Evolutionary conservation across 352 stramenopile species (phyloP).

Genomic region (Phytophthora boehmeriae): DNA sequence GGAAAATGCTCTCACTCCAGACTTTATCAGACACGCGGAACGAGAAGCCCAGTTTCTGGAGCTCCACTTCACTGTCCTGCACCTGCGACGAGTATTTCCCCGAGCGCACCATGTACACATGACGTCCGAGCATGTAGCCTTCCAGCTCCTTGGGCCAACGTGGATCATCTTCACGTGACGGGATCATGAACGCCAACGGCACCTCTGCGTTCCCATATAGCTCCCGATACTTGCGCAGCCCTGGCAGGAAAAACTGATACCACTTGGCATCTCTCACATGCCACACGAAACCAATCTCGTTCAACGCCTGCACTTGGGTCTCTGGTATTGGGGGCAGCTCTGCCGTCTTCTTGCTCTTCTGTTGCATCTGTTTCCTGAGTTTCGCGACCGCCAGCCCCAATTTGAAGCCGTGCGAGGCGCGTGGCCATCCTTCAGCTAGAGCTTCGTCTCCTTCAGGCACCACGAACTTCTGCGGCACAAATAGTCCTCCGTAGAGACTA

Average conservation of each 20-base stretch:
- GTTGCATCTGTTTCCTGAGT: conserved; percentile 69
- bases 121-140: conserved; percentile 63
- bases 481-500: conserved; percentile 80
- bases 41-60: conserved; percentile 65
- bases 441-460: conserved; percentile 64
- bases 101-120: conserved; percentile 72
- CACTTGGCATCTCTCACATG: conserved; percentile 76
- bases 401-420: conserved; percentile 79
- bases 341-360: neutral
- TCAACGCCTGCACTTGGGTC: conserved; percentile 74
- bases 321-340: conserved; percentile 46
- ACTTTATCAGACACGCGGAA: conserved; percentile 64
- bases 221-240: conserved; percentile 57
- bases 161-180: conserved; percentile 30
- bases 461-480: conserved; percentile 93
- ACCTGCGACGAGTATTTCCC: conserved; percentile 62
- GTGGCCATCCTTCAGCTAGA: conserved; percentile 55
- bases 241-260: conserved; percentile 72
- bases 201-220: conserved; percentile 67
- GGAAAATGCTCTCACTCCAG: conserved; percentile 72
- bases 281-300: conserved; percentile 93
- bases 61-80: conserved; percentile 39
- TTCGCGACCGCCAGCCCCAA: conserved; percentile 91
- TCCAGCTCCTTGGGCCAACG: conserved; percentile 56
- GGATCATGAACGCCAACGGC: conserved; percentile 67